Evolutionary conservation across 2,329 filamentous ascomycete species (phyloP), one percentile per base, ranked within the genome.

Genomic region (Lithohypha guttulata): DNA sequence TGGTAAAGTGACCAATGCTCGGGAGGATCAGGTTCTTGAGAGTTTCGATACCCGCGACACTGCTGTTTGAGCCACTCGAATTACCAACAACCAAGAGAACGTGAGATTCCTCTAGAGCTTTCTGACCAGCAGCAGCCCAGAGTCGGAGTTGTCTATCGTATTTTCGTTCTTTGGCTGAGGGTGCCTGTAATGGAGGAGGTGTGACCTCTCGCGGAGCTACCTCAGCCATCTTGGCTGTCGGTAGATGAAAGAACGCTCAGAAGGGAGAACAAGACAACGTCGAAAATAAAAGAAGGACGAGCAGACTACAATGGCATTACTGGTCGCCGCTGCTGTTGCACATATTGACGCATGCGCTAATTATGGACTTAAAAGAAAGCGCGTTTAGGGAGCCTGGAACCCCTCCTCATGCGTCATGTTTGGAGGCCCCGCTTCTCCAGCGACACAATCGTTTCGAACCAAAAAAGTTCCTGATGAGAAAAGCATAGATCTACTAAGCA

Each of bases 11-110:
- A 6, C 91, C 93, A 52, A 96, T 82, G 3, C 87, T 84, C 42
- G 91, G 91, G 6, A 98, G 67, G 2, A 98, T 84, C n/a, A 98
- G 75, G 57, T 98, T 98, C 70, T 98, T 98, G 45, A 98, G 71
- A 0, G 87, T 79, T 61, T 98, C 91, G 9, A 93, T 73, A 10
- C 87, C 91, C 22, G 86, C 83, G 2, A 86, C 83, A 25, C 44
- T 51, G 38, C 46, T 51, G 35, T 49, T 50, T 10, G 50, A 53
- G 7, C 50, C 51, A 19, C 31, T 28, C 9, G 42, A 35, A 19
- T 50, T 43, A 7, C 89, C 89, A 2, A 85, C 82, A 44, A 98
- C 67, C 4, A 98, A 71, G 9, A 96, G 73, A n/a, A 98, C 79
- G 51, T 93, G 83, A 15, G 91, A 84, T 41, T 85, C 77, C 60